Base-by-base conservation (phyloP, 2,329 filamentous ascomycete species). In the Emericellopsis cladophorae region DNA sequence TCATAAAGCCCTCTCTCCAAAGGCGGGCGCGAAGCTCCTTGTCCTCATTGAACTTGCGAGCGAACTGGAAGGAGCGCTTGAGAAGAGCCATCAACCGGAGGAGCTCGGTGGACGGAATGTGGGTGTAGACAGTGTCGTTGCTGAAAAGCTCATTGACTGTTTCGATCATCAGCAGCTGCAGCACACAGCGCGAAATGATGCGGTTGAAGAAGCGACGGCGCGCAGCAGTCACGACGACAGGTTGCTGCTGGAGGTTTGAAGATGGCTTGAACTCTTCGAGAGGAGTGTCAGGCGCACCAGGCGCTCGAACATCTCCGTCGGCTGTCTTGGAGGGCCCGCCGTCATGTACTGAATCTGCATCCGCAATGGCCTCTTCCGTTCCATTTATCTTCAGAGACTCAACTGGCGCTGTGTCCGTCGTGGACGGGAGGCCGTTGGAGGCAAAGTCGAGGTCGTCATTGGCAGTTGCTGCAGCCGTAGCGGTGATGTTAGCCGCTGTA, bases 1-100 rank as follows among this genome's bases (percentile, higher is more conserved):
- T 95, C 92, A 99, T 99, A 70, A 98, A 99, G 1, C 93, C 92
- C 59, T 98, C 92, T 39, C 88, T 75, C 87, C 93, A 98, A 15
- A 99, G 71, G 15, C 86, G 79, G 73, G 94, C 94, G 36, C 92
- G 80, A 31, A 99, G 70, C 49, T 96, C 92, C 62, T 95, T 94
- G 64, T 98, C 89, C 47, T 88, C 87, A 60, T 99, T 99, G 71
- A 99, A 99, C 51, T 83, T 84, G 54, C 93, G 89, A 36, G 93
- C 92, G 51, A 99, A 99, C 44, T 93, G 79, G 64, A 95, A 98
- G 23, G 84, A 92, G 57, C 93, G 92, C 65, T 98, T 98, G 24
- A 99, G 72, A 1, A 98, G 72, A 1, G 76, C 78, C 93, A 98
- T 99, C 12, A 99, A 71, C 3, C 89, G 81, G 16, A 99, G 71